Conservation (phyloP, 352 stramenopile genomes). For the Globisporangium cylindrosporum region DNA sequence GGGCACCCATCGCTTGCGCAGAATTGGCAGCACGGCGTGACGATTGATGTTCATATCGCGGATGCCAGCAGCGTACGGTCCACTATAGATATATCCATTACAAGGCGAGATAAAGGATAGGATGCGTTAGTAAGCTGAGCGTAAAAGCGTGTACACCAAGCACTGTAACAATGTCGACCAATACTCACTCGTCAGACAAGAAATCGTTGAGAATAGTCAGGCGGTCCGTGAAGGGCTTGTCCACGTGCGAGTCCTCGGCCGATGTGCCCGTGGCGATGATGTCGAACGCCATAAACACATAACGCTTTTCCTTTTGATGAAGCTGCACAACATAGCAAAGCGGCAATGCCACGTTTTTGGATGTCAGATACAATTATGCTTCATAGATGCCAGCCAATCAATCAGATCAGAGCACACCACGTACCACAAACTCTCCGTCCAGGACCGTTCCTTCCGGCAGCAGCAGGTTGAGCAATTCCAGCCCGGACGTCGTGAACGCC, state of each 20-base stretch:
- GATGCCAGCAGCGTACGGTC: constrained; percentile 63
- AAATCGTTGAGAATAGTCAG: constrained; percentile 82
- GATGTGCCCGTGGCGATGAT: constrained; percentile 81
- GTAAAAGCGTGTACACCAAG: not conserved
- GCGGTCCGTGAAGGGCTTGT: constrained; percentile 79
- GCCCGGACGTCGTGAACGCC: constrained; percentile 70
- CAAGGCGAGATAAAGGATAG: not conserved
- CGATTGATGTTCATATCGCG: constrained; percentile 62
- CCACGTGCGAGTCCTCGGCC: constrained; percentile 68
- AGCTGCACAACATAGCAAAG: constrained; percentile 40
- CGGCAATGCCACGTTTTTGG: not conserved
- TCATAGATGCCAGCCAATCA: not conserved
- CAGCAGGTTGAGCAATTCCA: constrained; percentile 76
- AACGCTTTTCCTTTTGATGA: constrained; percentile 77
- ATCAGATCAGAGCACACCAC: constrained; percentile 16
- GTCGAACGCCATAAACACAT: constrained; percentile 90
- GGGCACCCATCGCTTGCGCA: constrained; percentile 84
- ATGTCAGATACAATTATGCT: not conserved
- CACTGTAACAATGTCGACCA: not conserved
- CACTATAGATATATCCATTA: constrained; percentile 27
- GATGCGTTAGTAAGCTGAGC: not conserved
- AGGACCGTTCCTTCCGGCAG: constrained; percentile 86
- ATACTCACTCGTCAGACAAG: constrained; percentile 75
- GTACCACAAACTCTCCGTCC: constrained; percentile 86
- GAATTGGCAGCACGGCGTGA: constrained; percentile 64